These are phyloP conservation scores for Prunus mume DNA, from an alignment of 306 rosid species.

Conservation along the genomic window DNA sequence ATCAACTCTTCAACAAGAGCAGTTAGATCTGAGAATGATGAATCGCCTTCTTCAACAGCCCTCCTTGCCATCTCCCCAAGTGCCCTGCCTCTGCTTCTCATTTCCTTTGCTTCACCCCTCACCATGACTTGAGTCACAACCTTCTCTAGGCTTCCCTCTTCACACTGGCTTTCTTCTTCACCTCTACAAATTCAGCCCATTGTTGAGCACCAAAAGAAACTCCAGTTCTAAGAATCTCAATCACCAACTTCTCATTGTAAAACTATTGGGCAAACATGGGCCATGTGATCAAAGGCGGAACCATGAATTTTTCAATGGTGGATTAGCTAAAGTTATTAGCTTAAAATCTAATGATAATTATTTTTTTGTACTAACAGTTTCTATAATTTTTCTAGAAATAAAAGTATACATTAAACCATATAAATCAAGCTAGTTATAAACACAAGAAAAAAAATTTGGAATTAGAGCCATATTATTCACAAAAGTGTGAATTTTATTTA, in stretches of 20 bases:
- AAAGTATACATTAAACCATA: no score
- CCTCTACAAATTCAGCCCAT: slow-evolving; percentile 21
- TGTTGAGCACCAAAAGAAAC: slow-evolving; percentile 26
- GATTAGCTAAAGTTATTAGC: no score
- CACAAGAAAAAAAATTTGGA: no score
- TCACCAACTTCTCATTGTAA: slow-evolving; percentile 44
- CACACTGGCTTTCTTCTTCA: slow-evolving; percentile 17
- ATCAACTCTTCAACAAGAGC: slow-evolving; percentile 11
- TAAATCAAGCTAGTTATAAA: no score
- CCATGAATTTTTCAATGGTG: no score
- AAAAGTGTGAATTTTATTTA: no score
- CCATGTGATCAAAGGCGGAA: slow-evolving; percentile 26
- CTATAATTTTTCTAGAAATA: no score
- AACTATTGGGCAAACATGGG: slow-evolving; percentile 31
- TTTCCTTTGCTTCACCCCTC: slow-evolving; percentile 34
- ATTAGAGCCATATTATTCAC: no score
- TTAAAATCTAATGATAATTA: no score
- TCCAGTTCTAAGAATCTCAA: slow-evolving; percentile 21
- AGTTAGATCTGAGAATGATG: neutral
- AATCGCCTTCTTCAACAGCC: neutral
- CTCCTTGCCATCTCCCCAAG: no score
- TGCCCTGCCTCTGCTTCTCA: slow-evolving; percentile 11
- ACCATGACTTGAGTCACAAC: slow-evolving; percentile 23
- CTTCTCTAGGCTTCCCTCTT: slow-evolving; percentile 19
- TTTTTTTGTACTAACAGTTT: no score